Evolutionary conservation across 345 rosid species (phyloP).

Genomic region (Populus pruinosa): DNA sequence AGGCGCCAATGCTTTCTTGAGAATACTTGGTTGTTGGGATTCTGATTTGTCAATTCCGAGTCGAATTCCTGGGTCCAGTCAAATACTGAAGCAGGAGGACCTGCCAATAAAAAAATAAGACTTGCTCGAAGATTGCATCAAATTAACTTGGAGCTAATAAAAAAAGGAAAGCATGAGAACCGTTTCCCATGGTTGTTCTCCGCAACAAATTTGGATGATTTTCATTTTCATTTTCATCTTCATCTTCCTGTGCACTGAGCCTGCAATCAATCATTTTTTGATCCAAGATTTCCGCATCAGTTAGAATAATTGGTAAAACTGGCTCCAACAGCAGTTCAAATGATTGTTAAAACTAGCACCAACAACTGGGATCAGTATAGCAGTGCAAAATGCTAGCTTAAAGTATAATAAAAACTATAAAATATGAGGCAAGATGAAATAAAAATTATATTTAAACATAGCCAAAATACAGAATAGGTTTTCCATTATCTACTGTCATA

Average conservation of each 20-base stretch:
- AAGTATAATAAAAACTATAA: neutral
- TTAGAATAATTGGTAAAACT: neutral
- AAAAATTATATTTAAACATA: neutral
- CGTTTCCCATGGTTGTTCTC: slow-evolving; percentile 96
- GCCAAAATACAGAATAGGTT: neutral
- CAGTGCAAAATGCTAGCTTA: neutral
- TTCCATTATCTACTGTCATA: slow-evolving; percentile 2
- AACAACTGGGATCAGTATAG: neutral
- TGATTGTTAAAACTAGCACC: neutral
- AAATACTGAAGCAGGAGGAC: slow-evolving; percentile 73
- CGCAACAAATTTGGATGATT: slow-evolving; percentile 51
- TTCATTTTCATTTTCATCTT: slow-evolving; percentile 57
- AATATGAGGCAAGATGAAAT: neutral
- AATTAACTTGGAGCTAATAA: slow-evolving; percentile 12
- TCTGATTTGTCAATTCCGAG: slow-evolving; percentile 67
- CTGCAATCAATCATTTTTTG: slow-evolving; percentile 32
- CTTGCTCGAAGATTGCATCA: slow-evolving; percentile 11
- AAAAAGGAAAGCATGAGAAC: slow-evolving; percentile 36
- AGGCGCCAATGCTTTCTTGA: slow-evolving; percentile 98
- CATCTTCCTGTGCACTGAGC: slow-evolving; percentile 88
- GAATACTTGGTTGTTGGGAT: slow-evolving; percentile 81
- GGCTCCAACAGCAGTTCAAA: slow-evolving; percentile 1
- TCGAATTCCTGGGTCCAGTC: slow-evolving; percentile 94
- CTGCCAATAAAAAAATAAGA: slow-evolving; percentile 42
- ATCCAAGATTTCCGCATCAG: neutral